Conservation (phyloP, 768 basidiomycete species). For the Mycena rosella region DNA sequence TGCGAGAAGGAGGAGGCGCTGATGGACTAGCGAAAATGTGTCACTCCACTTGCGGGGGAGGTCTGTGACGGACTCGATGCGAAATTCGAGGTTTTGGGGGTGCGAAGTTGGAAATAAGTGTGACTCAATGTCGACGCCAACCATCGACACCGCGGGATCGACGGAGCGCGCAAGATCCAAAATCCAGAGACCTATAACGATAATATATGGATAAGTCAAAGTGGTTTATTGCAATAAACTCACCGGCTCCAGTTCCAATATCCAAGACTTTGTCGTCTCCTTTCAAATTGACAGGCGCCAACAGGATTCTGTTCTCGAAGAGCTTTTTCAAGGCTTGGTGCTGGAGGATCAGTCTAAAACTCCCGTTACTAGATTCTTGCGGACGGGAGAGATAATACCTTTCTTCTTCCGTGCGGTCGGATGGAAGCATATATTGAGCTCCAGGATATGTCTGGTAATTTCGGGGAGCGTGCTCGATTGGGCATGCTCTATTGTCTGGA, state of each 20-base stretch:
- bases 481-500: background rate
- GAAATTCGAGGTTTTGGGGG: constrained; percentile 20
- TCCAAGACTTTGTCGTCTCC: constrained; percentile 23
- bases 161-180: constrained; percentile 24
- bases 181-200: constrained; percentile 15
- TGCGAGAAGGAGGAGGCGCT: constrained; percentile 27
- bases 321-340: constrained; percentile 27
- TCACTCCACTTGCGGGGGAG: constrained; percentile 32
- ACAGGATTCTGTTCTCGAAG: constrained; percentile 18
- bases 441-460: constrained; percentile 22
- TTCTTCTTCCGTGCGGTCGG: constrained; percentile 13
- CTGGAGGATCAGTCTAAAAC: constrained; percentile 25
- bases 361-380: background rate
- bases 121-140: constrained; percentile 30
- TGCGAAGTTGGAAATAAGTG: constrained; percentile 26
- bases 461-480: constrained; percentile 15
- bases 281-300: constrained; percentile 19
- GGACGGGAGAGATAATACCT: background rate
- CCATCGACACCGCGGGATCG: constrained; percentile 26
- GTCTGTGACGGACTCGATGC: constrained; percentile 9
- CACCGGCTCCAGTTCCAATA: constrained; percentile 29
- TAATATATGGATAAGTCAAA: background rate
- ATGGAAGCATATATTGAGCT: constrained; percentile 23
- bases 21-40: constrained; percentile 33
- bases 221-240: background rate